Base-by-base conservation (phyloP, 345 rosid genomes). In the Boechera retrofracta region DNA sequence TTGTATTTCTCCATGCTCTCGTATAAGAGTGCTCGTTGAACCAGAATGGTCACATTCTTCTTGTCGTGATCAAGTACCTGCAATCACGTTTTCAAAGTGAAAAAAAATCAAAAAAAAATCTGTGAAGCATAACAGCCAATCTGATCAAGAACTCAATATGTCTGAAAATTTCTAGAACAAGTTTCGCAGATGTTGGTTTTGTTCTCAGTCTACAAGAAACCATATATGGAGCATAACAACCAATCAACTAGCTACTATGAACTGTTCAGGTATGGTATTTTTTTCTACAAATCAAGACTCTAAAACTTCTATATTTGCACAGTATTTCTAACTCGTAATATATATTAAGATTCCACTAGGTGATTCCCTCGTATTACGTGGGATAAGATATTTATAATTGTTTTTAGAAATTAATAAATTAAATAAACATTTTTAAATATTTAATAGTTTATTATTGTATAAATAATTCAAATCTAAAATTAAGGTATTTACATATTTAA, bases 1-100 rank as follows among this genome's bases (percentile, higher is more conserved):
- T 81, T 92, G 82, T 95, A 95, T 82, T 95, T 95, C 82, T 95
- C 98, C 99, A 95, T 95, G 75, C 98, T 92, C 83, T 95, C 99
- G 49, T 95, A 95, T 75, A 95, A 82, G 7, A 95, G 90, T 16
- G 99, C 98, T 35, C 98, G 94, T 81, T 95, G 98, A 35, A 92
- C 97, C 18, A 90, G 85, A 38, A 86, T 88, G 2, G 90, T 65
- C 38, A 91, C 97, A 59, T 95, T 91, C 76, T 78, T 64, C 11
- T 84, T 86, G 71, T 95, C 96, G 1, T 83, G 82, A 32, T 89
- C 94, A 15, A 95, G 86, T 62, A 89, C 99, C 99, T 95, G 82
- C 79, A 80, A 78, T 35, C 70, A 39, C 63, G 62, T 64, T 71
- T 54, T 42, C 24, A 69, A 29, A 53, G 3, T 38, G 13, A 59